These are phyloP conservation scores for Quercus parvula DNA, from an alignment of 306 rosid genomes.

Conservation along the genomic window DNA sequence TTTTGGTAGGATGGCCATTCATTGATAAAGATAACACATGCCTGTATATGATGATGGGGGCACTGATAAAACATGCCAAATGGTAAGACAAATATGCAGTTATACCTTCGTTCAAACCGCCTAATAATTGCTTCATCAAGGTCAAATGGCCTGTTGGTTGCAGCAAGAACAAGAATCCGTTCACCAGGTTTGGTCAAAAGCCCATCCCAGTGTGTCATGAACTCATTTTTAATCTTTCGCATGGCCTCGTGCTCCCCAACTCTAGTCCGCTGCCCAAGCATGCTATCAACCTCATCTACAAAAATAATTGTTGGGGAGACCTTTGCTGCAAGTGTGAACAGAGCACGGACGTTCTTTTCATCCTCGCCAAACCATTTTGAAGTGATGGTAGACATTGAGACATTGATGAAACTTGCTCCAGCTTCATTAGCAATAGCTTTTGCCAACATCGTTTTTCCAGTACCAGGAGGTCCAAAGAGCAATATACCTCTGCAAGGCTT, in stretches of 20 bases:
- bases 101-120: constrained; percentile 76
- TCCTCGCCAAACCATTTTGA: constrained; percentile 75
- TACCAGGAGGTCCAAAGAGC: constrained; percentile 89
- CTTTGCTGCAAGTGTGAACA: constrained; percentile 77
- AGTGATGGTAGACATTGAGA: constrained; percentile 77
- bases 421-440: constrained; percentile 87
- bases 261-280: constrained; percentile 81
- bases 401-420: constrained; percentile 80
- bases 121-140: constrained; percentile 89
- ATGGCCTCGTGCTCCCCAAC: constrained; percentile 71
- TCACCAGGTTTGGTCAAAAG: constrained; percentile 57
- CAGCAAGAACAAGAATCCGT: constrained; percentile 71
- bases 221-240: constrained; percentile 83
- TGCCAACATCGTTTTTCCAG: constrained; percentile 85
- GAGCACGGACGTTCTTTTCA: constrained; percentile 74
- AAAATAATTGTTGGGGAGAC: constrained; percentile 80
- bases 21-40: neutral
- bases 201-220: constrained; percentile 87
- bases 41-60: neutral
- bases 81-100: neutral
- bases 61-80: constrained; percentile 7
- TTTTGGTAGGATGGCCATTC: neutral
- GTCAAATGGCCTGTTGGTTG: constrained; percentile 85
- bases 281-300: constrained; percentile 83
- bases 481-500: constrained; percentile 79